Conservation (phyloP, 176 grass and related monocot genomes). For the Olyra latifolia region DNA sequence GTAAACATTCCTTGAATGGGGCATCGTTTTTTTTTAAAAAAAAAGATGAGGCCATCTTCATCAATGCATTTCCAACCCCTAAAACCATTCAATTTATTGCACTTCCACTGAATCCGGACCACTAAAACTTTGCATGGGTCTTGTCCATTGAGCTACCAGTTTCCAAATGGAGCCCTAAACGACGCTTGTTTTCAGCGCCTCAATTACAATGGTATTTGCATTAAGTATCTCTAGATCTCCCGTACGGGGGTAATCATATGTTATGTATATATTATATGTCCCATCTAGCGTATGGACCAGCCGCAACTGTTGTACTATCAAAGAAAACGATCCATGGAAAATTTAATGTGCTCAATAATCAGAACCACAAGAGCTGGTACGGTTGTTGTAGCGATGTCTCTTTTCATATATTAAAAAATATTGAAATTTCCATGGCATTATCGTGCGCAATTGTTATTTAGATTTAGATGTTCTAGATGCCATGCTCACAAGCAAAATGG, state of each 20-base stretch:
- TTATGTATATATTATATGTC: too few species aligned
- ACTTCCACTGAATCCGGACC: background rate
- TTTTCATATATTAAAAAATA: background rate
- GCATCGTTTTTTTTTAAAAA: too few species aligned
- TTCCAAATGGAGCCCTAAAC: background rate
- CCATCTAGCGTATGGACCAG: background rate
- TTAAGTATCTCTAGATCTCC: background rate
- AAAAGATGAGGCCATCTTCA: background rate
- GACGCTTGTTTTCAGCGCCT: background rate
- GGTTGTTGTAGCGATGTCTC: background rate
- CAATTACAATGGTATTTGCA: background rate
- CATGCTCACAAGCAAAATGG: background rate
- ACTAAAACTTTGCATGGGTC: background rate
- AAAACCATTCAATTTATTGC: background rate
- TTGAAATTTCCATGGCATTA: background rate
- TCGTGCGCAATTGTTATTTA: background rate
- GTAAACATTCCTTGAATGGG: background rate
- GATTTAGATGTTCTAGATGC: background rate
- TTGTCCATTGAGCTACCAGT: background rate
- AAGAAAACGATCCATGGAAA: background rate
- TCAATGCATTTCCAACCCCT: background rate
- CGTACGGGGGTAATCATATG: conserved; percentile 1
- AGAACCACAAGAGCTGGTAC: background rate
- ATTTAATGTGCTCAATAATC: background rate
- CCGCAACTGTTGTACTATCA: background rate